phyloP scores from a whole-genome alignment of 805 yeast species.

The Starmerella khaoyaiensis region DNA sequence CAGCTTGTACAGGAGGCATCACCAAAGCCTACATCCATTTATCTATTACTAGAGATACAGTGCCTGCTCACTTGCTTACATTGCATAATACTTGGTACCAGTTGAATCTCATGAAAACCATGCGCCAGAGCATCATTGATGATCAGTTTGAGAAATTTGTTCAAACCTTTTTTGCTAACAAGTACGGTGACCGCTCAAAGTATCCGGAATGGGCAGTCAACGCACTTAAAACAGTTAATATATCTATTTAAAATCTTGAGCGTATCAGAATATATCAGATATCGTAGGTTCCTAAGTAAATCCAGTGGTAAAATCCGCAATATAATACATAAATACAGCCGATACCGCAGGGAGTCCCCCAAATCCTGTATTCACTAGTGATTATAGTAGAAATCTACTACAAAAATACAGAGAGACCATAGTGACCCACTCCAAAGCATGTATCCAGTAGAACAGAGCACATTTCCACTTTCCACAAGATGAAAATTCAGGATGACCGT shows the following conservation, averaged over 20 bases:
- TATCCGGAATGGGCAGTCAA: conserved; percentile 35
- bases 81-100: conserved; percentile 35
- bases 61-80: conserved; percentile 34
- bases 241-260: conserved; percentile 9
- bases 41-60: conserved; percentile 32
- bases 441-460: no score
- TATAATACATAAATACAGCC: no score
- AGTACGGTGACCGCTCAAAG: conserved; percentile 26
- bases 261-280: not conserved
- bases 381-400: no score
- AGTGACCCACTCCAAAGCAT: no score
- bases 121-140: conserved; percentile 30
- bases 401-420: no score
- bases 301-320: no score
- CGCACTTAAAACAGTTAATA: conserved; percentile 30
- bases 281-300: no score
- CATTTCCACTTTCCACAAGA: no score
- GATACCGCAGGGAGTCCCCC: no score
- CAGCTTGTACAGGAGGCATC: conserved; percentile 32
- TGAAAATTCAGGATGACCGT: no score
- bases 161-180: conserved; percentile 26
- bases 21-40: conserved; percentile 31
- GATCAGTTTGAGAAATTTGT: conserved; percentile 32
- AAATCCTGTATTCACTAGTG: no score
- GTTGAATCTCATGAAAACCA: conserved; percentile 32